Conservation (phyloP, 2,329 filamentous ascomycete genomes). For the Cryphonectria nitschkei region DNA sequence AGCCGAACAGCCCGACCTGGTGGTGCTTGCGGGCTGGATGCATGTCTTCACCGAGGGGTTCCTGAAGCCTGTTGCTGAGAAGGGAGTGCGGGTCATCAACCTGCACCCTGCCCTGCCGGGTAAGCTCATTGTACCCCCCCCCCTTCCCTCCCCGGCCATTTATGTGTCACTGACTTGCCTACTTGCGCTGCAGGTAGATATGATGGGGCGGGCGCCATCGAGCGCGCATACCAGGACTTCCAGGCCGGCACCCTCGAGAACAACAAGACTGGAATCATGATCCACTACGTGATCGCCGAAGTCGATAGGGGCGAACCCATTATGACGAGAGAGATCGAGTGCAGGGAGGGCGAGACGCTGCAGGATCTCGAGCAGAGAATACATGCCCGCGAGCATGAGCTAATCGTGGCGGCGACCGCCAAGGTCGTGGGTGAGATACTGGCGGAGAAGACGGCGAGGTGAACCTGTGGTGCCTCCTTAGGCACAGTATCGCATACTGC, state of each 20-base stretch:
- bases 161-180: not conserved
- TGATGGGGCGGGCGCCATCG: constrained; percentile 78
- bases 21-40: constrained; percentile 88
- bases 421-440: constrained; percentile 49
- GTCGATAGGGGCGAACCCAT: constrained; percentile 82
- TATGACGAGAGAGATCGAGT: constrained; percentile 69
- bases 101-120: constrained; percentile 76
- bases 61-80: constrained; percentile 66
- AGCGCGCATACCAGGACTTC: constrained; percentile 76
- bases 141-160: not conserved
- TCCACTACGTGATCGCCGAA: constrained; percentile 79
- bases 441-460: constrained; percentile 22
- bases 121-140: constrained; percentile 36
- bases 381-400: constrained; percentile 74
- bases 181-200: constrained; percentile 60
- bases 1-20: constrained; percentile 66
- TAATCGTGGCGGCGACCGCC: constrained; percentile 76
- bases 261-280: constrained; percentile 81
- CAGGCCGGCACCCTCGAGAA: constrained; percentile 65
- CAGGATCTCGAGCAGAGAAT: constrained; percentile 72
- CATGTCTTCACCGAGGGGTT: constrained; percentile 75
- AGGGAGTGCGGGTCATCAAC: constrained; percentile 74
- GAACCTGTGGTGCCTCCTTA: constrained; percentile 5
- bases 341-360: constrained; percentile 65
- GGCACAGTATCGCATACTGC: not conserved